Base-by-base conservation (phyloP, 192 early-diverging fungal genomes). In the Pilaira anomala region DNA sequence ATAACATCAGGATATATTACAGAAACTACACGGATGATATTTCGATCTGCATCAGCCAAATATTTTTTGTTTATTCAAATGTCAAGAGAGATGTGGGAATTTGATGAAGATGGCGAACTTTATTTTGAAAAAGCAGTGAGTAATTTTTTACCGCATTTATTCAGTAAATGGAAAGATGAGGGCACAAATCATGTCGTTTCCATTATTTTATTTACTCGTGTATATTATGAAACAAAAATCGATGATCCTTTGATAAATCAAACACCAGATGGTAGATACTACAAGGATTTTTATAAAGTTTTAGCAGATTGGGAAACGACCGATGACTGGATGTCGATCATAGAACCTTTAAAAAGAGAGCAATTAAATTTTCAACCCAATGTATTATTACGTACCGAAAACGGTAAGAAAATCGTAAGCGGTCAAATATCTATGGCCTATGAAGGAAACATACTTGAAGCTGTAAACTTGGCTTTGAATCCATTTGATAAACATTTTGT, bases 61-160 rank as follows among this genome's bases (percentile, higher is more conserved):
- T 92, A 89, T 53, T 96, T 93, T 68, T 84, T 98, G 14, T 94
- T 96, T 70, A 86, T 98, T 19, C 96, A 98, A 77, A 93, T 98
- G 93, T 91, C 88, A 29, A 84, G 85, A 48, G 96, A 98, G 77
- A 98, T 97, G 94, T 95, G 91, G 91, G 88, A 94, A 40, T 97
- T 96, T 82, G 94, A 94, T 56, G 95, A 97, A 65, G 95, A 98
- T 67, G 94, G 95, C 7, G 92, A 97, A 69, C 75, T 98, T 22
- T 93, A 88, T 72, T 96, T 92, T 78, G 96, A 96, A 74, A 94
- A 93, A 72, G 90, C 87, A 4, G 86, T 97, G 48, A 86, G 91
- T 68, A 86, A 87, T 54, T 97, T 96, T 69, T 74, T 98, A 13
- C 89, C 91, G 0, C 88, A 93, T 49, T 77, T 98, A 53, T 97